Base-by-base conservation (phyloP, 169 alveolate genomes). In the Pseudocohnilembus persalinus region DNA sequence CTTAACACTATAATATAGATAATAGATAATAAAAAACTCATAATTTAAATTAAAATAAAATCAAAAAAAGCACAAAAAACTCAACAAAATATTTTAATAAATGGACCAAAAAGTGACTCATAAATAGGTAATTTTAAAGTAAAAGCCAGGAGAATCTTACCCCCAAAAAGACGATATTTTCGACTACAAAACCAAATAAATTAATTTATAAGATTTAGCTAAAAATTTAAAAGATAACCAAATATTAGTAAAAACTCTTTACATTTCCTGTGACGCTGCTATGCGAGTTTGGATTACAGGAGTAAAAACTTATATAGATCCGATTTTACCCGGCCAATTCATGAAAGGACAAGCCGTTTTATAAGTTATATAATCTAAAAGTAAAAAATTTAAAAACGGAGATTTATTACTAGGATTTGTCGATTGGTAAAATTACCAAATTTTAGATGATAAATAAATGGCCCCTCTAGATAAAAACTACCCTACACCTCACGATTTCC, bases 261-360 rank as follows among this genome's bases (percentile, higher is more conserved):
- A 82, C 74, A 35, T 88, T 33, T 90, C 94, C 15, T 80, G 88
- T 1, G 92, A 88, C 77, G 91, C 94, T 29, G 74, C 92, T n/a
- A 82, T 83, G 90, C 73, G 94, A 90, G 89, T 90, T 31, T 90
- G 94, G 92, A 82, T 88, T 29, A 78, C 83, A n/a, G 94, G 92
- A 30, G 84, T 35, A 24, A 87, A 82, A 34, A 77, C 94, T 63
- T 90, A 90, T 76, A 77, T 90, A 15, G 90, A 83, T 65, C 90
- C 91, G 26, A 89, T 90, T 63, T 35, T 35, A 15, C 86, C 88
- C 34, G 92, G 92, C 6, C 34, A 76, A 65, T 77, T 77, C 15
- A 87, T 90, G 89, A 31, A 64, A 29, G 92, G 88, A 0, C 1
- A 68, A 27, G 88, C 89, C 30, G 88, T 88, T 4, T 89, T 89